Conservation (phyloP, 306 rosid genomes). For the Potentilla sterilis region DNA sequence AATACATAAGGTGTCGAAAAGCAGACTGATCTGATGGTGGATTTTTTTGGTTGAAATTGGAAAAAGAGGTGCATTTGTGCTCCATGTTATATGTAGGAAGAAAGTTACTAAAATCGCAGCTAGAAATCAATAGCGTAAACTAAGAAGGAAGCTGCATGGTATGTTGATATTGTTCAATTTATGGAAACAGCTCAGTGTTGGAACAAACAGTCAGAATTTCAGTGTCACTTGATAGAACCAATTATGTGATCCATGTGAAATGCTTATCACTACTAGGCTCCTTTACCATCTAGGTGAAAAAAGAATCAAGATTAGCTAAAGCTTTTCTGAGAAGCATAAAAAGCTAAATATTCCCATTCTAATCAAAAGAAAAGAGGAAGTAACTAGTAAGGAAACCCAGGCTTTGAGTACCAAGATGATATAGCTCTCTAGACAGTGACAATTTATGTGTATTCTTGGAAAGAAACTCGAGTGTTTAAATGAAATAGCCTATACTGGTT, state of each 20-base stretch:
- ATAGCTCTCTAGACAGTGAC: slow-evolving; percentile 49
- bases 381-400: slow-evolving; percentile 36
- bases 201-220: slow-evolving; percentile 48
- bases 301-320: slow-evolving; percentile 49
- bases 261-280: slow-evolving; percentile 36
- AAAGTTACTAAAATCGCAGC: slow-evolving; percentile 32
- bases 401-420: slow-evolving; percentile 21
- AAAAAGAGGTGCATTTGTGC: slow-evolving; percentile 51
- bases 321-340: slow-evolving; percentile 47
- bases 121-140: slow-evolving; percentile 40
- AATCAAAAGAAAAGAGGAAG: slow-evolving; percentile 35
- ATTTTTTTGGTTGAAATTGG: slow-evolving; percentile 25
- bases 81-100: slow-evolving; percentile 51
- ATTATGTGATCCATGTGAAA: slow-evolving; percentile 42
- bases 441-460: slow-evolving; percentile 28
- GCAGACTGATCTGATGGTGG: slow-evolving; percentile 31
- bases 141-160: slow-evolving; percentile 47
- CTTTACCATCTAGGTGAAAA: slow-evolving; percentile 36
- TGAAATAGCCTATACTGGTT: slow-evolving; percentile 14
- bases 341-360: slow-evolving; percentile 49
- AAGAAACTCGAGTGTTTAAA: neutral
- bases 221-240: slow-evolving; percentile 49
- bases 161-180: slow-evolving; percentile 35
- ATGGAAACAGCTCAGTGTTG: slow-evolving; percentile 35
- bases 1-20: slow-evolving; percentile 31